Evolutionary conservation across 352 stramenopile genomes (phyloP).

Genomic region (Globisporangium radiosum): DNA sequence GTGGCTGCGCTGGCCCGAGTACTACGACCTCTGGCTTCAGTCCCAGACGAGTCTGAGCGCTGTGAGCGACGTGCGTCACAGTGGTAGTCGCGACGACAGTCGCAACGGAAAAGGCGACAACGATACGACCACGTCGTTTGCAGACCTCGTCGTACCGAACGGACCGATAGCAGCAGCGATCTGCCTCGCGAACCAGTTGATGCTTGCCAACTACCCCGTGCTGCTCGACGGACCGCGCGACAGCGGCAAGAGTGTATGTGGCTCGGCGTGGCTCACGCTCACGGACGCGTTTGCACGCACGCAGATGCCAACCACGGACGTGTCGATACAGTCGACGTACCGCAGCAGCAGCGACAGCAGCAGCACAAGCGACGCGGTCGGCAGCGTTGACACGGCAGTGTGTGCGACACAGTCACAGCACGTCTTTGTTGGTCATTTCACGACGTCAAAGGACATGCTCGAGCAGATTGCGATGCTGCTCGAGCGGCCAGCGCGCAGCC

Average conservation of each 20-base stretch:
- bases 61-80: not conserved
- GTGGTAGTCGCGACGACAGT: not conserved
- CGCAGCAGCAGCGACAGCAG: not conserved
- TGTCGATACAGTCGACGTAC: constrained; percentile 1
- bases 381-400: not conserved
- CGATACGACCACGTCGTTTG: not conserved
- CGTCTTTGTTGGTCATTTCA: constrained; percentile 9
- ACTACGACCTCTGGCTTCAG: constrained; percentile 47
- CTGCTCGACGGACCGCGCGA: constrained; percentile 35
- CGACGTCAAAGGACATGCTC: constrained; percentile 6
- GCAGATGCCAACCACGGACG: not conserved
- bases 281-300: constrained; percentile 37
- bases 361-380: too few relatives aligned
- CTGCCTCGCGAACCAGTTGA: constrained; percentile 41
- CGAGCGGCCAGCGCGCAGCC: constrained; percentile 1
- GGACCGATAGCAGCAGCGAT: constrained; percentile 25
- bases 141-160: constrained; percentile 33
- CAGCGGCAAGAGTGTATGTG: constrained; percentile 45
- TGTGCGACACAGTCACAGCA: constrained; percentile 3
- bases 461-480: constrained; percentile 10
- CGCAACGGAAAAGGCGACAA: not conserved
- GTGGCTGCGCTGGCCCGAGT: constrained; percentile 65
- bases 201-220: constrained; percentile 26
- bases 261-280: constrained; percentile 18
- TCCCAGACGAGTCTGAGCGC: constrained; percentile 12